Base-by-base conservation (phyloP, 495 filamentous ascomycete species). In the Aspergillus ellipticus region DNA sequence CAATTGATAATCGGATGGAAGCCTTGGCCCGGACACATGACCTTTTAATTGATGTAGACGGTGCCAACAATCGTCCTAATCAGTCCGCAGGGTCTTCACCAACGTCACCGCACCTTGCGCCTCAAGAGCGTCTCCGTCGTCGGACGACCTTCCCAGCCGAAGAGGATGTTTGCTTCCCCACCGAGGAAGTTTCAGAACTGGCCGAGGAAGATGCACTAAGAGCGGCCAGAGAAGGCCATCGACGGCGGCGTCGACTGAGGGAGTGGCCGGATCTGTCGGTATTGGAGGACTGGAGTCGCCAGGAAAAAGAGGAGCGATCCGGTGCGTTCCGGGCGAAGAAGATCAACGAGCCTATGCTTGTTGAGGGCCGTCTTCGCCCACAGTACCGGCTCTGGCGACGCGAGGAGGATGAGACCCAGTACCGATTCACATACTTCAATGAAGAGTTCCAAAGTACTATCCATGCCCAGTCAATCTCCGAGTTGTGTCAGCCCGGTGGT, bases 381-480 rank as follows among this genome's bases (percentile, higher is more conserved):
- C 85, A 90, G 55, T 89, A 88, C 61, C 70, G 72, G 50, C 76
- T 79, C 5, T 98, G 94, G 94, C 90, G 92, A 67, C 81, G 85
- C 21, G 85, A 88, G 54, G 89, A 94, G 60, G 92, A 96, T 35
- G 95, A 96, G 49, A 85, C 85, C 1, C 94, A 94, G 0, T 98
- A 95, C 66, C 83, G 94, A 42, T 97, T 96, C 66, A 98, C 94
- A 2, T 98, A 98, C 64, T 98, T 98, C 78, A 97, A 96, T 67
- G 94, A 97, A 63, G 90, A 96, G 58, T 89, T 97, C 56, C 85
- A 86, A 46, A 91, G 87, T 63, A 97, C 94, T 0, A 94, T 97
- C 58, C 94, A 97, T 67, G 92, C 90, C 19, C 91, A 96, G 66
- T 95, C 88, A 0, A 93, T 98, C 46, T 94, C 90, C 10, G 94